Base-by-base conservation (phyloP, 306 rosid species). In the Cercis canadensis region DNA sequence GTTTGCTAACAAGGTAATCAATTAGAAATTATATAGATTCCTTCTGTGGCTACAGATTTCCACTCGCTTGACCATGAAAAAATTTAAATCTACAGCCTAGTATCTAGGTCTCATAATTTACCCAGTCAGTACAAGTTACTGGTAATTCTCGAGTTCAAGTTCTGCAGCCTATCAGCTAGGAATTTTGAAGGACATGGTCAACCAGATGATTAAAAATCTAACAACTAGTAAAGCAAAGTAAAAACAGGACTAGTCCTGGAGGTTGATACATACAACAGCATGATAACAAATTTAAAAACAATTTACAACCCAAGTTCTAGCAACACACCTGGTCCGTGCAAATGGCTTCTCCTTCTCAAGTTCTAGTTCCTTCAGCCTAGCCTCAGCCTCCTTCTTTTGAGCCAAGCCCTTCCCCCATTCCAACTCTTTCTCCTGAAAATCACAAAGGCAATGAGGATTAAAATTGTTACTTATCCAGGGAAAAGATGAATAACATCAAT, bases 401-500 rank as follows among this genome's bases (percentile, higher is more conserved):
- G 90, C 83, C 80, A 86, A 82, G 54, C 90, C 90, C 70, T 81
- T 86, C 45, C 86, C 87, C 88, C 88, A 86, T 83, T 86, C 87
- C 70, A 83, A 71, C 63, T 77, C 80, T 46, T 49, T 80, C 71
- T 86, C 90, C 90, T 83, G 59, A 21, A 17, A 49, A 82, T 64
- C 15, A 75, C 15, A 60, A 16, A 51, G 33, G 67, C 56, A 70
- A 41, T 17, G 53, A 67, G 17, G 56, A 34, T 49, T 66, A 43
- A 62, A 57, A 16, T 53, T 34, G 8, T 36, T 13, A 18, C 12
- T 29, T 59, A 51, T 62, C 40, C 47, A 18, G 7, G 72, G 51
- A 41, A 63, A 41, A 39, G 19, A 47, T 17, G 12, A 80, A 54
- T 5, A 56, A 34, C 52, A 45, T 52, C 14, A 46, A 54, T 12